A percentile compares a stretch with the other conserved stretches of the same genome.
phyloP scores from a whole-genome alignment of 73 alveolate genomes.

The Halteria grandinella region DNA sequence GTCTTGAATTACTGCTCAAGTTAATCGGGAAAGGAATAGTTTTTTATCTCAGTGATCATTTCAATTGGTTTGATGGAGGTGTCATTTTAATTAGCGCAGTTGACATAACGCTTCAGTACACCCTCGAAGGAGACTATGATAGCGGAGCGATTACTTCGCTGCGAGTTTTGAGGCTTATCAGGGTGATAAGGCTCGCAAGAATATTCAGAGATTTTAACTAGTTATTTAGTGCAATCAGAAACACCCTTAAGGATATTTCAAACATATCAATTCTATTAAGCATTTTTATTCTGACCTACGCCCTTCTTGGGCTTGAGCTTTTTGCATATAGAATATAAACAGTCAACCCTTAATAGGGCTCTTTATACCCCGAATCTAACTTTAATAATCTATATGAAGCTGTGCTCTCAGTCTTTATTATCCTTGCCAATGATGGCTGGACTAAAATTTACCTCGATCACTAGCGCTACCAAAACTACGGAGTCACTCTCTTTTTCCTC shows the following conservation, averaged over 20 bases:
- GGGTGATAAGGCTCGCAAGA: constrained; percentile 55
- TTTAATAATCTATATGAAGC: constrained; percentile 38
- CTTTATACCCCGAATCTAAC: constrained; percentile 38
- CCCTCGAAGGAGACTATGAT: background rate
- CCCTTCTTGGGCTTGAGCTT: constrained; percentile 55
- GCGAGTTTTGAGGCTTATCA: constrained; percentile 46
- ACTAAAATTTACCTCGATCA: constrained; percentile 47
- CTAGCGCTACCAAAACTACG: constrained; percentile 39
- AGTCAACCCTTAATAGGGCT: background rate
- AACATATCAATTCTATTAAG: constrained; percentile 40
- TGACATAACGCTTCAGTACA: constrained; percentile 15
- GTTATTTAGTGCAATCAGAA: constrained; percentile 18
- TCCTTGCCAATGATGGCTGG: constrained; percentile 67
- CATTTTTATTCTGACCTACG: constrained; percentile 51
- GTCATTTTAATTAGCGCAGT: constrained; percentile 28
- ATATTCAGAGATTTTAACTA: constrained; percentile 42
- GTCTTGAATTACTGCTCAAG: constrained; percentile 21
- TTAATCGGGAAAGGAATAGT: constrained; percentile 46
- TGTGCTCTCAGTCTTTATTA: constrained; percentile 43
- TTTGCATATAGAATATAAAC: constrained; percentile 3
- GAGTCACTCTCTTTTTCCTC: constrained; percentile 52
- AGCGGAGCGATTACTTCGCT: constrained; percentile 58
- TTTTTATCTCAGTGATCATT: constrained; percentile 22
- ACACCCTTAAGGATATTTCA: constrained; percentile 42
- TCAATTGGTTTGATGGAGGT: constrained; percentile 38